Evolutionary conservation across 208 protist species (phyloP), one percentile per base, ranked within the genome.

Genomic region (Acanthamoeba royreba): DNA sequence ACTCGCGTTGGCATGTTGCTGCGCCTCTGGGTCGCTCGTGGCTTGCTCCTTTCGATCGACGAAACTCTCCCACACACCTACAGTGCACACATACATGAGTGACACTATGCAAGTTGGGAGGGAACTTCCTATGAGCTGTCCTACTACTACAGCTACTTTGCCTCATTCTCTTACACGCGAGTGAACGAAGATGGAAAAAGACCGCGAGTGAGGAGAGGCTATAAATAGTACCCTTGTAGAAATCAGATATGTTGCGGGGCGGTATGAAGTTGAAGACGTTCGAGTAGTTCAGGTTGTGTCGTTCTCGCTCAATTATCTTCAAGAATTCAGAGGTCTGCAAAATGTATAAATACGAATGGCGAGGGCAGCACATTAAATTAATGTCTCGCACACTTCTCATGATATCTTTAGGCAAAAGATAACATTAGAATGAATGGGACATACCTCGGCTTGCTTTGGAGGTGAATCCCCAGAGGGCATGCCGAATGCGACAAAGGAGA

Each of bases 181-280:
- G n/a, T n/a, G n/a, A n/a, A n/a, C n/a, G n/a, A n/a, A n/a, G n/a
- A n/a, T n/a, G n/a, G n/a, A n/a, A n/a, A n/a, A n/a, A n/a, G n/a
- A n/a, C n/a, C n/a, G n/a, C n/a, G n/a, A n/a, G n/a, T n/a, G n/a
- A n/a, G n/a, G n/a, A n/a, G n/a, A 58, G 22, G 49, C 13, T 58
- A 58, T 58, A 58, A 58, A 58, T 58, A 13, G 74, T 19, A 85
- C 74, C 74, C 19, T 85, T 85, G 74, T 85, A 85, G 43, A 85
- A 85, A 42, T 85, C 74, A 33, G 74, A 85, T 38, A 85, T 85
- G 74, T 85, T 85, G 28, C 74, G 74, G 46, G 74, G 74, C 0
- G 74, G 74, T 33, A 25, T 85, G 43, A 85, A 85, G 74, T 85
- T 85, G 43, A 85, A 85, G 43, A 85, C 38, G 74, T 85, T 85